Percentiles rank a stretch among this genome's conserved stretches.
Conservation (phyloP, 305 asterid species). For the Fraxinus ornus region DNA sequence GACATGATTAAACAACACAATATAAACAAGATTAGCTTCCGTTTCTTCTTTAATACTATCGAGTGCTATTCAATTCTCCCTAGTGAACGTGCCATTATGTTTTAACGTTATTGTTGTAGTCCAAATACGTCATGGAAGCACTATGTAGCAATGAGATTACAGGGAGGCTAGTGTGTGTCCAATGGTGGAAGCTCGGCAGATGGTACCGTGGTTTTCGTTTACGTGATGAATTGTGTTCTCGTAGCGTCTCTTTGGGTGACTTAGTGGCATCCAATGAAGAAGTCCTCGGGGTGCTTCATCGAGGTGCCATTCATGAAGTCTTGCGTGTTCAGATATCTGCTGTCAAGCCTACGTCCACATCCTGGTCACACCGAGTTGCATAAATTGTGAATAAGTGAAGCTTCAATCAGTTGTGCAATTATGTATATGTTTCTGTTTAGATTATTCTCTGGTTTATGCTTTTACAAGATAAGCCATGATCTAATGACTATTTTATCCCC, state of each 20-base stretch:
- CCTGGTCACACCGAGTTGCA: conserved; percentile 54
- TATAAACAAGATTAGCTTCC: background rate
- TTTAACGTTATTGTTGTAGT: conserved; percentile 33
- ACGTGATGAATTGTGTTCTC: conserved; percentile 56
- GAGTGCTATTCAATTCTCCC: background rate
- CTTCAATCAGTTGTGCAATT: background rate
- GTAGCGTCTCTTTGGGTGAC: conserved; percentile 46
- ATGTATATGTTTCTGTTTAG: conserved; percentile 21
- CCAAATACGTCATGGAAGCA: conserved; percentile 44
- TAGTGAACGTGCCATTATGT: background rate
- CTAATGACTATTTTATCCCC: background rate
- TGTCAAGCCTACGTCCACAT: conserved; percentile 36
- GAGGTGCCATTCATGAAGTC: conserved; percentile 73
- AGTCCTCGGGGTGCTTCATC: conserved; percentile 65
- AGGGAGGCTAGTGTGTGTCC: conserved; percentile 66
- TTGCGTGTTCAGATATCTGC: conserved; percentile 65
- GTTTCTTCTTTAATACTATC: background rate
- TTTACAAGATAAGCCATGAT: background rate
- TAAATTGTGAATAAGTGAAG: conserved; percentile 26
- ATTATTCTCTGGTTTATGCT: conserved; percentile 11
- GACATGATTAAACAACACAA: background rate
- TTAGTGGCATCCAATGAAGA: conserved; percentile 46
- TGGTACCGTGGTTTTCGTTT: conserved; percentile 74
- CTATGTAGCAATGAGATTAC: conserved; percentile 42
- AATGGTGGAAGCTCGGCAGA: conserved; percentile 89